Evolutionary conservation across 345 rosid genomes (phyloP).

Genomic region (Trapa incisa): DNA sequence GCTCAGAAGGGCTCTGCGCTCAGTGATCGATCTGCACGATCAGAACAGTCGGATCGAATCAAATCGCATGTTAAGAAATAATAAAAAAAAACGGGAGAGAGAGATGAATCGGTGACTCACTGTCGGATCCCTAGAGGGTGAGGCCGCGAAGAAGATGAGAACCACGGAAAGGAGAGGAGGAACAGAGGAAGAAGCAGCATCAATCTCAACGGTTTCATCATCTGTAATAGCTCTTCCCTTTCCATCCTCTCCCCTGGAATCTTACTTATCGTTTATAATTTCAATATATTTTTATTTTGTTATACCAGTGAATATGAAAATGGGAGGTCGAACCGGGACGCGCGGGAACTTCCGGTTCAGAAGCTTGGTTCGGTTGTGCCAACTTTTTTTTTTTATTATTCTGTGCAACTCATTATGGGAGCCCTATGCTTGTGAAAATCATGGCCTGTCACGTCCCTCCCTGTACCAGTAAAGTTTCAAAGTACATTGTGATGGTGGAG

Average conservation of each 20-base stretch:
- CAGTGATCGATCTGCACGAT: slow-evolving; percentile 12
- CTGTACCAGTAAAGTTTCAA: background rate
- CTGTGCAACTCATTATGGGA: too few species aligned
- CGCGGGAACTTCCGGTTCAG: too few species aligned
- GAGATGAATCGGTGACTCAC: background rate
- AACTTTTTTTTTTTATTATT: too few species aligned
- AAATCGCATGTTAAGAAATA: background rate
- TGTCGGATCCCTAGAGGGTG: background rate
- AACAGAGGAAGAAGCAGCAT: background rate
- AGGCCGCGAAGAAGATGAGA: background rate
- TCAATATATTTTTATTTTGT: too few species aligned
- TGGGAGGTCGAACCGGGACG: too few species aligned
- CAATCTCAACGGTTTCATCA: slow-evolving; percentile 1
- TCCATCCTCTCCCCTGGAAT: background rate
- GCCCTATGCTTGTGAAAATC: too few species aligned
- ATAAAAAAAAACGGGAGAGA: background rate
- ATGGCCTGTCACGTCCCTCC: too few species aligned
- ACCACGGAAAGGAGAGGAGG: slow-evolving; percentile 1
- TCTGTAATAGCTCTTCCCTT: background rate
- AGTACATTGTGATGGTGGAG: background rate
- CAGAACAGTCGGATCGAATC: background rate
- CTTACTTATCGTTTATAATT: background rate
- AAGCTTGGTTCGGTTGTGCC: too few species aligned
- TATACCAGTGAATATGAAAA: too few species aligned
- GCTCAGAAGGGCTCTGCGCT: slow-evolving; percentile 43